phyloP scores from a whole-genome alignment of 305 asterid species.

The Solanum hybrid region DNA sequence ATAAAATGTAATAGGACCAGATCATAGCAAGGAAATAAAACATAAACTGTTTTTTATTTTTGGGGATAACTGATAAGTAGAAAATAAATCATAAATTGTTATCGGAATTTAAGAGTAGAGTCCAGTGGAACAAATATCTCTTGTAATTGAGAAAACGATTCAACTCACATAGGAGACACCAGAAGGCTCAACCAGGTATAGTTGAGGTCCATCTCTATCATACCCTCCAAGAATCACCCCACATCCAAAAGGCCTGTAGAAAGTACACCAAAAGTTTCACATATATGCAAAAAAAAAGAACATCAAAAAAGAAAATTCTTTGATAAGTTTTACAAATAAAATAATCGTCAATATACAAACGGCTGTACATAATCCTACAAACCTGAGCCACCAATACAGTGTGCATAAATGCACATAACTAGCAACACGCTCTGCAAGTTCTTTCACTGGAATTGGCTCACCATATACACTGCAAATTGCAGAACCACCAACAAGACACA shows the following conservation, averaged over 20 bases:
- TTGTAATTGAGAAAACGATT: background rate
- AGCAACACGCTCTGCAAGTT: slow-evolving; percentile 92
- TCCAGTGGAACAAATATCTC: background rate
- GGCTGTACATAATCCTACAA: slow-evolving; percentile 5
- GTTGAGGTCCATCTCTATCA: slow-evolving; percentile 94
- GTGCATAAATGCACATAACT: slow-evolving; percentile 95
- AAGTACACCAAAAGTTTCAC: background rate
- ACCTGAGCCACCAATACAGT: slow-evolving; percentile 99
- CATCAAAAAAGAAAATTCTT: background rate
- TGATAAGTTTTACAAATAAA: slow-evolving; percentile 3
- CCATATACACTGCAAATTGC: slow-evolving; percentile 63
- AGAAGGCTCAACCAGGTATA: slow-evolving; percentile 90
- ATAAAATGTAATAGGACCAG: background rate
- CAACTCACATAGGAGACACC: slow-evolving; percentile 74
- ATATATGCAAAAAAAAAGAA: background rate
- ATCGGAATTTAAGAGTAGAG: background rate
- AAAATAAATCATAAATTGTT: background rate
- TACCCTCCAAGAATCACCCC: slow-evolving; percentile 95
- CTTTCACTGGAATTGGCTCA: slow-evolving; percentile 84
- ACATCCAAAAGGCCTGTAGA: slow-evolving; percentile 87
- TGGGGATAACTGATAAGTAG: background rate
- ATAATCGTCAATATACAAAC: background rate
- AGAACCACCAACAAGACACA: background rate
- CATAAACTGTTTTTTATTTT: background rate
- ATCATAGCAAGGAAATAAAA: background rate